A percentile compares a stretch with the other conserved stretches of the same genome.
These are phyloP conservation scores for Ephemerocybe angulata DNA, from an alignment of 768 basidiomycete genomes.

Conservation along the genomic window DNA sequence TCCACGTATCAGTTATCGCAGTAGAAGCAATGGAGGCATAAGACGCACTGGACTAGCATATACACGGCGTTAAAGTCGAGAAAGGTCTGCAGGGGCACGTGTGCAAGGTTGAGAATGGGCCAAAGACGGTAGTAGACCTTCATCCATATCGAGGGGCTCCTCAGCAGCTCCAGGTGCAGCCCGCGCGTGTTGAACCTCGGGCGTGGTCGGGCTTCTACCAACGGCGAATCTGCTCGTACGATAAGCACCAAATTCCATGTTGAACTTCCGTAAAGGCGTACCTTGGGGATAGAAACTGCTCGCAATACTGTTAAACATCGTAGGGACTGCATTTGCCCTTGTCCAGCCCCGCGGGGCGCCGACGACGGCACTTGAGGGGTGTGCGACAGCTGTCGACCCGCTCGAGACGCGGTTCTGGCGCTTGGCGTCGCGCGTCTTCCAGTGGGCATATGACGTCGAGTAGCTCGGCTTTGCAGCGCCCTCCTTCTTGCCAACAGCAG, in stretches of 20 bases:
- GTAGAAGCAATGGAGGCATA: constrained; percentile 11
- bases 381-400: constrained; percentile 1
- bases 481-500: constrained; percentile 35
- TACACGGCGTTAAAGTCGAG: constrained; percentile 89
- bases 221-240: constrained; percentile 34
- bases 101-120: constrained; percentile 68
- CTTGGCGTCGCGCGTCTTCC: constrained; percentile 20
- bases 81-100: constrained; percentile 74
- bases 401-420: constrained; percentile 4
- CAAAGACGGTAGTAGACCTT: constrained; percentile 65
- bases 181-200: constrained; percentile 67
- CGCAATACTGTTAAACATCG: constrained; percentile 15
- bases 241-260: constrained; percentile 4
- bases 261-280: neutral
- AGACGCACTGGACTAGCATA: constrained; percentile 75
- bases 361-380: neutral
- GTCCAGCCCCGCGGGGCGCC: constrained; percentile 18
- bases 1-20: constrained; percentile 5
- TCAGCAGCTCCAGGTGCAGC: constrained; percentile 65
- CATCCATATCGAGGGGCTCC: constrained; percentile 52
- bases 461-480: constrained; percentile 42
- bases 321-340: constrained; percentile 14
- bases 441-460: constrained; percentile 22
- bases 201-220: constrained; percentile 15
- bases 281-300: constrained; percentile 16